A percentile compares a stretch with the other conserved stretches of the same genome.
phyloP scores from a whole-genome alignment of 495 filamentous ascomycete species.

The Aspergillus diversus region DNA sequence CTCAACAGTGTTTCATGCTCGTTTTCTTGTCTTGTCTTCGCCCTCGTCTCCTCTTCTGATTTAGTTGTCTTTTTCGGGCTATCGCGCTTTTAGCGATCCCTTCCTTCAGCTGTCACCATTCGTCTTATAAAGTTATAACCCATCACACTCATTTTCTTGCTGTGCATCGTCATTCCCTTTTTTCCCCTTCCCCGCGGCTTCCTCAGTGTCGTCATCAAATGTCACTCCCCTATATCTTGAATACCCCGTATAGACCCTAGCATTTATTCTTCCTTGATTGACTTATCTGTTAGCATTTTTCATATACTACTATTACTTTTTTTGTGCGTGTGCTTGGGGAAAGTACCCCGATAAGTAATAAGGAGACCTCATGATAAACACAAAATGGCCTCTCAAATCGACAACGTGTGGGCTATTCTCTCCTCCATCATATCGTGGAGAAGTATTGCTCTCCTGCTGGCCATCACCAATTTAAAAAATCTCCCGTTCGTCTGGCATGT shows the following conservation, averaged over 20 bases:
- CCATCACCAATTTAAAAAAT: slow-evolving; percentile 62
- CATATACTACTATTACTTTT: neutral
- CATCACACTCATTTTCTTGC: too few species aligned
- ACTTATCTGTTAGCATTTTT: too few species aligned
- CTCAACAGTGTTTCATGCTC: too few species aligned
- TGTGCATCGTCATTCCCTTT: neutral
- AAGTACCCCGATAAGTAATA: neutral
- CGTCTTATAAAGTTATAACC: too few species aligned
- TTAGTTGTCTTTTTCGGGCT: slow-evolving; percentile 15
- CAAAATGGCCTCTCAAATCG: slow-evolving; percentile 1
- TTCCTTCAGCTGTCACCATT: too few species aligned
- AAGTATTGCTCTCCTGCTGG: slow-evolving; percentile 55
- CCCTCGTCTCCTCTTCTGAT: neutral
- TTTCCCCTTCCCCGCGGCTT: neutral
- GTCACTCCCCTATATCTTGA: too few species aligned
- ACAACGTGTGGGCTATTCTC: slow-evolving; percentile 27
- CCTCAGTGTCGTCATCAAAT: too few species aligned
- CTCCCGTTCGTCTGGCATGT: slow-evolving; percentile 68
- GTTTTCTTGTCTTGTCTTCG: too few species aligned
- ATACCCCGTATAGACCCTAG: too few species aligned
- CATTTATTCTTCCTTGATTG: too few species aligned
- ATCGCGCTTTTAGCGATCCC: too few species aligned
- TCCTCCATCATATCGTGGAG: slow-evolving; percentile 52
- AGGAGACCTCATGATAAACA: neutral
- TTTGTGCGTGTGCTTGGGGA: neutral